A percentile compares a stretch with the other conserved stretches of the same genome.
Evolutionary conservation across 2,329 filamentous ascomycete species (phyloP).

Genomic region (Orbilia brochopaga): DNA sequence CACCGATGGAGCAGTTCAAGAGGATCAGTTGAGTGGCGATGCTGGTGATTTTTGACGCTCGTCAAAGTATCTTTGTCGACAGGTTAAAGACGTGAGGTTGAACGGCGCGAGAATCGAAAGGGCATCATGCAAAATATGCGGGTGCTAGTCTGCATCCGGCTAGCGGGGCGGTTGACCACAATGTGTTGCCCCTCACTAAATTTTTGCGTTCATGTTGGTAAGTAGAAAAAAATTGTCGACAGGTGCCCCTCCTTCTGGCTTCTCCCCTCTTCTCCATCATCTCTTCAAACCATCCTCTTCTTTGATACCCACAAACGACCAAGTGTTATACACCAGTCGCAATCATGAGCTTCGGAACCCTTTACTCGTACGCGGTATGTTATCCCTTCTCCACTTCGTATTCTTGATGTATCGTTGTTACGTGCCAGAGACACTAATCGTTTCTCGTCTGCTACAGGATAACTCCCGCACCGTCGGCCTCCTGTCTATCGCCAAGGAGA

Average conservation of each 20-base stretch:
- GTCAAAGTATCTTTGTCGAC: slow-evolving; percentile 23
- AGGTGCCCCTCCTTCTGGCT: slow-evolving; percentile 52
- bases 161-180: slow-evolving; percentile 11
- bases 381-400: slow-evolving; percentile 55
- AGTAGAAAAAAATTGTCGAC: slow-evolving; percentile 45
- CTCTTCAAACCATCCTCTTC: slow-evolving; percentile 23
- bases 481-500: slow-evolving; percentile 94
- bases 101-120: slow-evolving; percentile 24
- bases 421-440: slow-evolving; percentile 43
- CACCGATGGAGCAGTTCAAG: slow-evolving; percentile 10
- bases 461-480: slow-evolving; percentile 90
- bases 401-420: slow-evolving; percentile 48
- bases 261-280: slow-evolving; percentile 27
- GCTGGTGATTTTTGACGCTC: slow-evolving; percentile 11
- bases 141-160: slow-evolving; percentile 22
- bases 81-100: slow-evolving; percentile 24
- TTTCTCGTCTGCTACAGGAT: slow-evolving; percentile 64
- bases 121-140: slow-evolving; percentile 31
- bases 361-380: slow-evolving; percentile 84
- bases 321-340: slow-evolving; percentile 55
- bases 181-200: slow-evolving; percentile 45
- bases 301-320: slow-evolving; percentile 21
- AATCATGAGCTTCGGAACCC: slow-evolving; percentile 96
- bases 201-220: slow-evolving; percentile 37
- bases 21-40: slow-evolving; percentile 10